Percentiles rank a stretch among this genome's conserved stretches.
Evolutionary conservation across 1,139 yeast species (phyloP).

Genomic region (Geotrichum aggregatum): DNA sequence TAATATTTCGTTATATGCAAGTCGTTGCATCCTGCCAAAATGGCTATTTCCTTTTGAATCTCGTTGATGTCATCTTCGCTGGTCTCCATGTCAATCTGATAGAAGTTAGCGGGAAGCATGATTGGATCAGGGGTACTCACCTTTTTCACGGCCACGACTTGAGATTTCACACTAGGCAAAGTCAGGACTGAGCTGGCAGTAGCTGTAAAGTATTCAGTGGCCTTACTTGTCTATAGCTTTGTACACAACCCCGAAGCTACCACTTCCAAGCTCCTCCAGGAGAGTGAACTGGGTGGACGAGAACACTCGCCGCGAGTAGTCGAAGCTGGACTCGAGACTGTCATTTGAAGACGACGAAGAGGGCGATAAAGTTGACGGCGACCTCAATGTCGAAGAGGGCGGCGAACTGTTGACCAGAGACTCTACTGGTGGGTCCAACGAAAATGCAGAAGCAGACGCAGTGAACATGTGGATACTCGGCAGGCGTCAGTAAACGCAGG

Average conservation of each 20-base stretch:
- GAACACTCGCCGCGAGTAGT: slow-evolving; percentile 30
- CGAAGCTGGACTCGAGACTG: slow-evolving; percentile 2
- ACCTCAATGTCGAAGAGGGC: not conserved
- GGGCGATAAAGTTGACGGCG: not conserved
- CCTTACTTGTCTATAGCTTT: slow-evolving; percentile 53
- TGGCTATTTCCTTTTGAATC: slow-evolving; percentile 73
- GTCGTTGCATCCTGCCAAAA: slow-evolving; percentile 68
- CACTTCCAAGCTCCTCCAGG: slow-evolving; percentile 76
- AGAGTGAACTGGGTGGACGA: slow-evolving; percentile 54
- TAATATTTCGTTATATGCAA: slow-evolving; percentile 68
- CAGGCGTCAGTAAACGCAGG: too few species aligned
- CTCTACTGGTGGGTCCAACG: not conserved
- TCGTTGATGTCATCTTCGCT: slow-evolving; percentile 74
- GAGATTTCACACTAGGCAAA: slow-evolving; percentile 6
- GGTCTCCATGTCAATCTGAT: slow-evolving; percentile 70
- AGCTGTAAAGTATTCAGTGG: not conserved
- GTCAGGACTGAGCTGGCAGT: not conserved
- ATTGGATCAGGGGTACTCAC: slow-evolving; percentile 5
- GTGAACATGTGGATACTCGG: not conserved
- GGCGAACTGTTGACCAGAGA: not conserved
- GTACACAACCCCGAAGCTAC: slow-evolving; percentile 86
- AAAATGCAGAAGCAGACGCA: not conserved
- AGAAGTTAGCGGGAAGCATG: slow-evolving; percentile 37
- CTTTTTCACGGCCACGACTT: slow-evolving; percentile 29
- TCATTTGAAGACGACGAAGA: slow-evolving; percentile 2